A percentile compares a stretch with the other conserved stretches of the same genome.
Conservation (phyloP, 352 stramenopile genomes). For the Phytophthora crassamura region DNA sequence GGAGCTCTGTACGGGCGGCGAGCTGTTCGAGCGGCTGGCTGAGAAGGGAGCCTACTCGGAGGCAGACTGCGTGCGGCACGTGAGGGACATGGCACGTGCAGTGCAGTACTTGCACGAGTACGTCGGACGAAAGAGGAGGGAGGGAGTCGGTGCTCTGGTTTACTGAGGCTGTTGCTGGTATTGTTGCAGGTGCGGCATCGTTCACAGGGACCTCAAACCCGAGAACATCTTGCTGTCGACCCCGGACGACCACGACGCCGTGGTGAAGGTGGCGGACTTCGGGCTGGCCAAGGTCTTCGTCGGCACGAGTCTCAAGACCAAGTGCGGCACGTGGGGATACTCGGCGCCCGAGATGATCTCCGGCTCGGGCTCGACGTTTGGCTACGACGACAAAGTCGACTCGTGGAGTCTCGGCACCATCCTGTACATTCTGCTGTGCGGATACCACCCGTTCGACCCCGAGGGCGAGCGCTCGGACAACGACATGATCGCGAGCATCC, state of each 20-base stretch:
- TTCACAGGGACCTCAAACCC: slow-evolving; percentile 85
- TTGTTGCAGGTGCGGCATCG: slow-evolving; percentile 63
- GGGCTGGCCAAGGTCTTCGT: slow-evolving; percentile 85
- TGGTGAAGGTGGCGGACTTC: slow-evolving; percentile 87
- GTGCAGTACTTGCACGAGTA: slow-evolving; percentile 80
- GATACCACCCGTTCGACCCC: slow-evolving; percentile 87
- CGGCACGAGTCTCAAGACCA: slow-evolving; percentile 76
- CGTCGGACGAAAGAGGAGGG: slow-evolving; percentile 6
- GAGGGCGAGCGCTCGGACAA: slow-evolving; percentile 77
- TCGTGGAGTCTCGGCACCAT: slow-evolving; percentile 90
- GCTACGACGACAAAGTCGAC: slow-evolving; percentile 87
- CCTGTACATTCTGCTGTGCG: slow-evolving; percentile 88
- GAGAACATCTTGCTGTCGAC: slow-evolving; percentile 87
- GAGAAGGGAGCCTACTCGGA: slow-evolving; percentile 87
- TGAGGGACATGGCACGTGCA: slow-evolving; percentile 69
- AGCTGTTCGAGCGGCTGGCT: slow-evolving; percentile 83
- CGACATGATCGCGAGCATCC: slow-evolving; percentile 87
- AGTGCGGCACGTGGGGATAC: slow-evolving; percentile 84
- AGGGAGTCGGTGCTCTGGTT: neutral
- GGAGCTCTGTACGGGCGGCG: slow-evolving; percentile 81
- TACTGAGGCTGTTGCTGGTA: neutral
- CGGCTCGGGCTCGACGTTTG: slow-evolving; percentile 67
- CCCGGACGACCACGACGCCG: slow-evolving; percentile 57
- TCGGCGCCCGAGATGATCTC: slow-evolving; percentile 89
- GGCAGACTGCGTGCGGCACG: slow-evolving; percentile 77